A percentile compares a stretch with the other conserved stretches of the same genome.
These are phyloP conservation scores for Cyanidiococcus yangmingshanensis DNA, from an alignment of 23 red algal genomes.

Conservation along the genomic window DNA sequence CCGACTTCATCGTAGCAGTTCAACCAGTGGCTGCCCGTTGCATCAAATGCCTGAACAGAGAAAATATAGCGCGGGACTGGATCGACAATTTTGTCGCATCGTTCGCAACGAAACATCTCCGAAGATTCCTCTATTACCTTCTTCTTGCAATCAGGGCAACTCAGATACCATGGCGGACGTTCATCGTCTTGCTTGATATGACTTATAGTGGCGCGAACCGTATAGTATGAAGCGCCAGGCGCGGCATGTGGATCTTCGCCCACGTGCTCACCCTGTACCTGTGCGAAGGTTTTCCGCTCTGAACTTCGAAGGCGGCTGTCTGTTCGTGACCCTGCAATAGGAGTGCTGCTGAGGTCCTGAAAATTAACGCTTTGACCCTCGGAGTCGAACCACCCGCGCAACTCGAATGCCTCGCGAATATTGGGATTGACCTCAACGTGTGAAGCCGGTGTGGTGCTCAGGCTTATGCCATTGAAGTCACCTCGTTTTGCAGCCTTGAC, in stretches of 20 bases:
- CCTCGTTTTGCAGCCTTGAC: slow-evolving; percentile 50
- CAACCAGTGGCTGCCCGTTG: slow-evolving; percentile 46
- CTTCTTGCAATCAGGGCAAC: slow-evolving; percentile 72
- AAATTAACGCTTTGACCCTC: slow-evolving; percentile 40
- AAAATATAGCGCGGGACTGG: slow-evolving; percentile 64
- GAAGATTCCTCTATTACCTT: slow-evolving; percentile 51
- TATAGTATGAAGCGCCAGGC: slow-evolving; percentile 34
- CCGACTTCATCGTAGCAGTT: slow-evolving; percentile 82
- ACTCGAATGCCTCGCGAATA: slow-evolving; percentile 60
- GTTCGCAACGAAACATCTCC: slow-evolving; percentile 55
- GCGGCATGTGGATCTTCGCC: slow-evolving; percentile 34
- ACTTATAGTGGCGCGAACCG: slow-evolving; percentile 42
- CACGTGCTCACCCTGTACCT: slow-evolving; percentile 55
- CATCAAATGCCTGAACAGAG: slow-evolving; percentile 56
- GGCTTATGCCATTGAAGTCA: slow-evolving; percentile 69
- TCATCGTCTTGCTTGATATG: slow-evolving; percentile 23
- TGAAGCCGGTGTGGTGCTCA: slow-evolving; percentile 50
- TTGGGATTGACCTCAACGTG: slow-evolving; percentile 80
- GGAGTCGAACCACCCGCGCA: slow-evolving; percentile 88
- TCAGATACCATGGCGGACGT: slow-evolving; percentile 46
- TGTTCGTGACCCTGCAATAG: slow-evolving; percentile 2
- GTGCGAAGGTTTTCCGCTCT: slow-evolving; percentile 60
- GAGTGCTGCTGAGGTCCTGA: slow-evolving; percentile 23
- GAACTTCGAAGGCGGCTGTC: slow-evolving; percentile 28
- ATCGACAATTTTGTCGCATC: slow-evolving; percentile 36